Base-by-base conservation (phyloP, 805 yeast species). In the Candida takata region DNA sequence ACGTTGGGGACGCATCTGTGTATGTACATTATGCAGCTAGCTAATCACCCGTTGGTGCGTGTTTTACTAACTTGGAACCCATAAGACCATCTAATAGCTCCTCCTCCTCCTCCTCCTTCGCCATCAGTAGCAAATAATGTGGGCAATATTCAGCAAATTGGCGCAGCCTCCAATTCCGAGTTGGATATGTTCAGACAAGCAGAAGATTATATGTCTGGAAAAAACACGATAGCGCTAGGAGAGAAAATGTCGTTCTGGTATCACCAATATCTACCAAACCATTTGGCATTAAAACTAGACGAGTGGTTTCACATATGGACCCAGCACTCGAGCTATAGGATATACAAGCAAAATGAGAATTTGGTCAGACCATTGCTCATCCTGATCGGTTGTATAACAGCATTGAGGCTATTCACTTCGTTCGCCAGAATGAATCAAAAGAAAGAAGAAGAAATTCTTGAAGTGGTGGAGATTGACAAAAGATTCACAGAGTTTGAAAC, bases 401-500 rank as follows among this genome's bases (percentile, higher is more conserved):
- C 29, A 5, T 15, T 27, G 9, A 40, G 34, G 25, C 11, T 37
- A 18, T n/a, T 35, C 18, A 17, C 25, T 8, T 34, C 38, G 12
- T 23, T 34, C 8, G 5, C 31, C 18, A 8, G 14, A 8, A 12
- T 8, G 34, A 19, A 16, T 14, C 27, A 12, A 7, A 16, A 10
- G 4, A 19, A 15, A 2, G 35, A 21, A 11, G 26, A 29, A 10
- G 36, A 32, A 29, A 13, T 15, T 7, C 36, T 15, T 20, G 21
- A 23, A 5, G n/a, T 6, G 8, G 4, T 25, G 11, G 24, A 25
- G 4, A 9, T 30, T 21, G 40, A 36, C 16, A 19, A 24, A 24
- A 29, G 21, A 29, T 37, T 35, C 28, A 40, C 44, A 8, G 42
- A 35, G 11, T 43, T 43, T 25, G 44, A 43, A 18, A 36, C 40